Evolutionary conservation across 2,329 filamentous ascomycete genomes (phyloP).

Genomic region (Coniella lustricola): DNA sequence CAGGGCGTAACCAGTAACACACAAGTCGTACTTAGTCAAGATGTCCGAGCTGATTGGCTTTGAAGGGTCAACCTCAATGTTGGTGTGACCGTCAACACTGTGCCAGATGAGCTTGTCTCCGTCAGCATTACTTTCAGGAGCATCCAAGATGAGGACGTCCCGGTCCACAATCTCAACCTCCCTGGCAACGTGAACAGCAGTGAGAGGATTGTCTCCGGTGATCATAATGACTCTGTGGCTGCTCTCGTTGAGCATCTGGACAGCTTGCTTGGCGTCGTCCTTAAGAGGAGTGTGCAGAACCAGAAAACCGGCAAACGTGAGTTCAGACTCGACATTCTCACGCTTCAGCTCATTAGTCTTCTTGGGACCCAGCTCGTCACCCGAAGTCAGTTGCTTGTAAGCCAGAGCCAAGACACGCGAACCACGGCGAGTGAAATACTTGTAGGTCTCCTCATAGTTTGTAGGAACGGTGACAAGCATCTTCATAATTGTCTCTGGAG

Average conservation of each 20-base stretch:
- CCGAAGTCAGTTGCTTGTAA: constrained; percentile 82
- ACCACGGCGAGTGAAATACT: constrained; percentile 93
- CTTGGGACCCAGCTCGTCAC: constrained; percentile 72
- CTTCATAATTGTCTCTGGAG: constrained; percentile 91
- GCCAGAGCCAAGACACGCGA: constrained; percentile 89
- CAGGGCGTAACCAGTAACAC: constrained; percentile 90
- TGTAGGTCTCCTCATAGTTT: constrained; percentile 96
- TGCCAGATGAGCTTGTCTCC: constrained; percentile 85
- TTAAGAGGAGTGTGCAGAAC: constrained; percentile 94
- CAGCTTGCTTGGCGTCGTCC: constrained; percentile 87
- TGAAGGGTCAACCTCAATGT: constrained; percentile 76
- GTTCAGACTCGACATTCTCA: constrained; percentile 77
- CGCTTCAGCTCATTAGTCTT: constrained; percentile 92
- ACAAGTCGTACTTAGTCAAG: constrained; percentile 80
- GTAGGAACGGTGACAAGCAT: constrained; percentile 79
- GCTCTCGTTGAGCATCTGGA: constrained; percentile 97
- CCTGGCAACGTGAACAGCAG: constrained; percentile 88
- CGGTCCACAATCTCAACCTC: constrained; percentile 97
- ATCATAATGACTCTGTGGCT: constrained; percentile 99
- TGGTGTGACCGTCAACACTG: constrained; percentile 84
- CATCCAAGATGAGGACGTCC: constrained; percentile 89
- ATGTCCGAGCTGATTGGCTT: constrained; percentile 76
- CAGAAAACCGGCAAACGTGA: constrained; percentile 90
- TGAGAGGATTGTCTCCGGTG: constrained; percentile 94
- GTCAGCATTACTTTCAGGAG: constrained; percentile 79